Conservation (phyloP, 352 stramenopile species). For the Blastocystis sp. region DNA sequence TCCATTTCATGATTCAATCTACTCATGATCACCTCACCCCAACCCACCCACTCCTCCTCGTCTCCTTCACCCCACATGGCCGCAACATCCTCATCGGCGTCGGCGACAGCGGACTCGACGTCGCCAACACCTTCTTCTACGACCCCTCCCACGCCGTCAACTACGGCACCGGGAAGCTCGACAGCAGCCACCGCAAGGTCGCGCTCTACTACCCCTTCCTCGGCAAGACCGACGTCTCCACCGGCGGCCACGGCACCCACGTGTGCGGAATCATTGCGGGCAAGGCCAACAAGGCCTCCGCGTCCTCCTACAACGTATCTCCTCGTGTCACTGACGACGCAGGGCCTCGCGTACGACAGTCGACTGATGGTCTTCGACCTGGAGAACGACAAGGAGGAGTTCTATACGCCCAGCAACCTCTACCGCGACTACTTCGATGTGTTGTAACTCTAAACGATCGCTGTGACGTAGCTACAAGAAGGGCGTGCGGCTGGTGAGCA, state of each 20-base stretch:
- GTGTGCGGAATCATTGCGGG: background rate
- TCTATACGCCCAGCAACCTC: background rate
- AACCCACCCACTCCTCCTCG: too few species aligned
- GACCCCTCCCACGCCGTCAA: background rate
- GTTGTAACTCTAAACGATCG: background rate
- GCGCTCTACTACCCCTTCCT: background rate
- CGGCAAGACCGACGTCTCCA: background rate
- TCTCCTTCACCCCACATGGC: background rate
- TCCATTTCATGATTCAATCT: too few species aligned
- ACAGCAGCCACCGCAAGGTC: background rate
- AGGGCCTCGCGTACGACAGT: background rate
- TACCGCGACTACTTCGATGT: background rate
- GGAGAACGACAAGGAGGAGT: background rate
- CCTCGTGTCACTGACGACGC: background rate
- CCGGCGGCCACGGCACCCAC: background rate
- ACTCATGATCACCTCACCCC: too few species aligned
- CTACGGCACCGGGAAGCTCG: background rate
- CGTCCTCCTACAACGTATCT: background rate
- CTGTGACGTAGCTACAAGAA: conserved; percentile 16
- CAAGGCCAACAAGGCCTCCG: background rate
- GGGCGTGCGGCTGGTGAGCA: background rate
- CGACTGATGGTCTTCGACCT: conserved; percentile 8
- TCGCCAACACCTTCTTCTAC: conserved; percentile 29
- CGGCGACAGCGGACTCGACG: conserved; percentile 17
- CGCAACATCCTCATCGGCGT: background rate